Conservation (phyloP, 768 basidiomycete species). For the Kwoniella pini region DNA sequence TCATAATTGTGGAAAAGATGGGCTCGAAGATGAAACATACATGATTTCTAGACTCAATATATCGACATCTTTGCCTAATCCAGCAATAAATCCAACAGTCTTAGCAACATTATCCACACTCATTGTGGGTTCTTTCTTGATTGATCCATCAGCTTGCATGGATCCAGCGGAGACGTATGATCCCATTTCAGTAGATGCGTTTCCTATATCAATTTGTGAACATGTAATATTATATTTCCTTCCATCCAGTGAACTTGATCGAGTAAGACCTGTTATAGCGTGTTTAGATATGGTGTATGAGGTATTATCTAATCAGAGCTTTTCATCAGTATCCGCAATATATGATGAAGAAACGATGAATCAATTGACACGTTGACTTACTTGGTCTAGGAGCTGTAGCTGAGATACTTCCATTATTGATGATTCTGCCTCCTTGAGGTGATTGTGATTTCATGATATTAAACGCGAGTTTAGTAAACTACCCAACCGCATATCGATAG, state of each 20-base stretch:
- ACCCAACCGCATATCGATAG: not conserved
- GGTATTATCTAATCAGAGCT: constrained; percentile 46
- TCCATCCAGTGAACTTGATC: constrained; percentile 74
- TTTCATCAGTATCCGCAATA: not conserved
- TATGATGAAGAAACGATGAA: not conserved
- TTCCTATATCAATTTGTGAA: constrained; percentile 83
- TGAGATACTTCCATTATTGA: constrained; percentile 71
- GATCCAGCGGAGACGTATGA: constrained; percentile 60
- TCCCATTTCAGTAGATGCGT: constrained; percentile 69
- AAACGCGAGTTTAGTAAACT: constrained; percentile 73
- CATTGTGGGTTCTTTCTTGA: constrained; percentile 65
- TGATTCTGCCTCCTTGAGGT: constrained; percentile 76
- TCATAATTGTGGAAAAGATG: too few species aligned
- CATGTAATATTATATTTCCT: constrained; percentile 70
- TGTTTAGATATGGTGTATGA: constrained; percentile 80
- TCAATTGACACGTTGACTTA: constrained; percentile 21
- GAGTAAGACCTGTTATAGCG: constrained; percentile 74
- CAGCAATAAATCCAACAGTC: constrained; percentile 70
- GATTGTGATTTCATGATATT: constrained; percentile 70
- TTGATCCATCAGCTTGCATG: constrained; percentile 69
- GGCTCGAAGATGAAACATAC: constrained; percentile 63
- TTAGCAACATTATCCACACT: constrained; percentile 72
- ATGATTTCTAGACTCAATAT: constrained; percentile 73
- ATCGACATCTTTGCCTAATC: constrained; percentile 68
- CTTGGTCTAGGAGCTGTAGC: constrained; percentile 52